A percentile compares a stretch with the other conserved stretches of the same genome.
Conservation (phyloP, 2,329 filamentous ascomycete genomes). For the Botrytis sinoallii region DNA sequence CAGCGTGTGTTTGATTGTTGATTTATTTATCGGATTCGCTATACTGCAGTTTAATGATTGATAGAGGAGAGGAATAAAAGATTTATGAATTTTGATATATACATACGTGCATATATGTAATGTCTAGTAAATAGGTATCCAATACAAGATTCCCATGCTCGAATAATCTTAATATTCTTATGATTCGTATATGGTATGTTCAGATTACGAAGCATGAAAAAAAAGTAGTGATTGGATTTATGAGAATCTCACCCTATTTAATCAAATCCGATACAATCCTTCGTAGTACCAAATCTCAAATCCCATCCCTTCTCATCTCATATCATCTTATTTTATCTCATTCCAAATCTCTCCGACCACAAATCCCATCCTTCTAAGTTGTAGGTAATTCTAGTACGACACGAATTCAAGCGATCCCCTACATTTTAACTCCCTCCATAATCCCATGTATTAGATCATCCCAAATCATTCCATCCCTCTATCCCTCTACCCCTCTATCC, state of each 20-base stretch:
- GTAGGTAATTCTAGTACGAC: not conserved
- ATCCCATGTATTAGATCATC: not conserved
- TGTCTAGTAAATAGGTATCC: no score
- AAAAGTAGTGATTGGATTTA: not conserved
- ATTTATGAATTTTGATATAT: not conserved
- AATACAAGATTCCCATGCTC: not conserved
- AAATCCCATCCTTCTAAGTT: not conserved
- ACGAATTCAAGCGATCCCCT: not conserved
- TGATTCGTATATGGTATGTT: not conserved
- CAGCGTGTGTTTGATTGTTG: not conserved
- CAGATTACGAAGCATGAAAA: not conserved
- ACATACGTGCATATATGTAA: not conserved
- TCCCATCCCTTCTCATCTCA: not conserved
- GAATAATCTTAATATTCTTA: not conserved
- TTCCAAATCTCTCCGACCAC: not conserved
- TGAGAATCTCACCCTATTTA: not conserved
- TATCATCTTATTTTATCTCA: not conserved
- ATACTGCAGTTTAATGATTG: constrained; percentile 2
- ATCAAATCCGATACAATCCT: not conserved
- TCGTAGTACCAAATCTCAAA: not conserved
- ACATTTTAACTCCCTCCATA: not conserved
- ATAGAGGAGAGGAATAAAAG: not conserved
- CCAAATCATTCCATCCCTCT: not conserved
- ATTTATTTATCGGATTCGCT: not conserved
- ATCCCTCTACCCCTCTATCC: not conserved